A percentile compares a stretch with the other conserved stretches of the same genome.
Conservation (phyloP, 257 asterid genomes). For the Solanum clarkiae region DNA sequence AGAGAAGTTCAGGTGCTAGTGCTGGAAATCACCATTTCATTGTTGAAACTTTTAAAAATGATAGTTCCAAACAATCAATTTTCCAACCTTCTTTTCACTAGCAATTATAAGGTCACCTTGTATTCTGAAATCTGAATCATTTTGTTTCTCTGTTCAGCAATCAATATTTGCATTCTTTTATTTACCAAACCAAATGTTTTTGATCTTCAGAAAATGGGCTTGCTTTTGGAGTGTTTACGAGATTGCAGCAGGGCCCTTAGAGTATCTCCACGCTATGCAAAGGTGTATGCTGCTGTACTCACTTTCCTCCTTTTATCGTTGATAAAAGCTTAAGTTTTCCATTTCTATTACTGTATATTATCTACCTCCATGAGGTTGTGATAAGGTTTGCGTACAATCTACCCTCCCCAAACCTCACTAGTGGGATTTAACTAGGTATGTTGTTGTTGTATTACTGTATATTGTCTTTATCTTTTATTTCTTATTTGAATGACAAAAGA, state of each 20-base stretch:
- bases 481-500: neutral
- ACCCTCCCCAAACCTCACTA: too few relatives aligned
- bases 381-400: too few relatives aligned
- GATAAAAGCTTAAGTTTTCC: neutral
- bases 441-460: neutral
- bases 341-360: neutral
- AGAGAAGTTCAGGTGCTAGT: neutral
- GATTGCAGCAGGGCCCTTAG: slow-evolving; percentile 65
- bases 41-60: neutral
- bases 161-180: neutral
- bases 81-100: neutral
- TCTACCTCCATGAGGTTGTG: neutral
- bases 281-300: slow-evolving; percentile 32
- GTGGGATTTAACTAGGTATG: too few relatives aligned
- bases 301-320: neutral
- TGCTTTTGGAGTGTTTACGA: slow-evolving; percentile 48
- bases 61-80: neutral
- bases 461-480: neutral
- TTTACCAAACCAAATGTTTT: neutral
- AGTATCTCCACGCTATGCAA: slow-evolving; percentile 52
- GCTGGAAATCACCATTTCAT: neutral
- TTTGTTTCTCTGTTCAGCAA: neutral
- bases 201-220: slow-evolving; percentile 67
- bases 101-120: neutral
- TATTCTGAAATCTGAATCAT: neutral